Percentiles rank a stretch among this genome's conserved stretches.
These are phyloP conservation scores for Ilyonectria robusta DNA, from an alignment of 2,329 filamentous ascomycete genomes.

Conservation along the genomic window DNA sequence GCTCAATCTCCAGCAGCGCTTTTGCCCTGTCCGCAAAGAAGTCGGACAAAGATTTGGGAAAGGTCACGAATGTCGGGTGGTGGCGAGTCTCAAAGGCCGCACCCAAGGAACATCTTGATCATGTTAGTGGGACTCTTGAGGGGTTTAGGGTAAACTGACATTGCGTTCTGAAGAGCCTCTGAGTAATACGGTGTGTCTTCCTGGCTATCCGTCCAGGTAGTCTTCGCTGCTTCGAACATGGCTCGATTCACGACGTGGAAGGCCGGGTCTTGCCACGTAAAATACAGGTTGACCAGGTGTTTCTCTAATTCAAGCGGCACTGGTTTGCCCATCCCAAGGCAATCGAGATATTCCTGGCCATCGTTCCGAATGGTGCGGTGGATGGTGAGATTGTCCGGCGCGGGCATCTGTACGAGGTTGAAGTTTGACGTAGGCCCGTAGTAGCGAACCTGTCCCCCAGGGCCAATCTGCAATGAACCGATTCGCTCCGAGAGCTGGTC, in stretches of 20 bases:
- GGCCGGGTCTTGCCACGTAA: slow-evolving; percentile 42
- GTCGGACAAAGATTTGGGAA: slow-evolving; percentile 53
- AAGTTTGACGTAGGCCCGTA: slow-evolving; percentile 49
- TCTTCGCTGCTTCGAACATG: slow-evolving; percentile 37
- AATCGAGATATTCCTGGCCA: slow-evolving; percentile 44
- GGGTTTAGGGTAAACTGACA: slow-evolving; percentile 32
- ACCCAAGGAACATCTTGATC: slow-evolving; percentile 56
- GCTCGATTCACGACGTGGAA: slow-evolving; percentile 44
- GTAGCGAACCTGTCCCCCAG: slow-evolving; percentile 42
- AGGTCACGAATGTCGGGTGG: slow-evolving; percentile 55
- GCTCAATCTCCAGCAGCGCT: slow-evolving; percentile 44
- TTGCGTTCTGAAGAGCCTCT: slow-evolving; percentile 46
- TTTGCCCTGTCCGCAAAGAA: slow-evolving; percentile 48
- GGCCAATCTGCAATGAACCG: slow-evolving; percentile 44
- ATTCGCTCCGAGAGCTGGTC: slow-evolving; percentile 48
- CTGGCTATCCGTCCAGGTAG: slow-evolving; percentile 34
- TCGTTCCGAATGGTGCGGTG: slow-evolving; percentile 46
- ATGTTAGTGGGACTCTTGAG: slow-evolving; percentile 5
- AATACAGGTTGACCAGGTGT: slow-evolving; percentile 39
- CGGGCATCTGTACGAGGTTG: slow-evolving; percentile 44
- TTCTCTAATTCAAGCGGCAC: slow-evolving; percentile 35
- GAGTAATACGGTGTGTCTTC: slow-evolving; percentile 48
- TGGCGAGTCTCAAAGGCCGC: slow-evolving; percentile 60
- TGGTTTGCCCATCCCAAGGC: slow-evolving; percentile 38
- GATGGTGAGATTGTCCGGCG: slow-evolving; percentile 40